phyloP scores from a whole-genome alignment of 1,284 basidiomycete species.

The Ustilago bromivora region DNA sequence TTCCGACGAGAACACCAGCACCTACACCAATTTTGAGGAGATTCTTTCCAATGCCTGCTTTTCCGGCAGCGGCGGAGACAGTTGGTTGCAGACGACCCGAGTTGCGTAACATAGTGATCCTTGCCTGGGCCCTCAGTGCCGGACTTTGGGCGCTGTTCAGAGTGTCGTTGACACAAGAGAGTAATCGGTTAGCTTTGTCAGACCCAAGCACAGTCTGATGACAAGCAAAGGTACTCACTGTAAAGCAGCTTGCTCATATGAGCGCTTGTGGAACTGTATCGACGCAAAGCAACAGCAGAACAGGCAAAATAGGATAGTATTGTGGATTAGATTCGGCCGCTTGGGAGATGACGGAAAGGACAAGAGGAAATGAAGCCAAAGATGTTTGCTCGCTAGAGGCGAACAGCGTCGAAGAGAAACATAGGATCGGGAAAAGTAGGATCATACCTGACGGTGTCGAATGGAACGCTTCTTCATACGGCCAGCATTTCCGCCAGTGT shows the following conservation, averaged over 20 bases:
- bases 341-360: neutral
- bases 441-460: conserved; percentile 45
- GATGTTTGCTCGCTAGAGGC: neutral
- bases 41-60: neutral
- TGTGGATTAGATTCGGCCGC: conserved; percentile 17
- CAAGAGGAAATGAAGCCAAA: neutral
- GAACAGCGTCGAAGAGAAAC: neutral
- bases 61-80: neutral
- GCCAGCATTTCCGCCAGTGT: conserved; percentile 3
- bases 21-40: conserved; percentile 11
- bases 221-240: conserved; percentile 15
- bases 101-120: conserved; percentile 6
- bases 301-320: neutral
- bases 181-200: neutral
- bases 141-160: conserved; percentile 18
- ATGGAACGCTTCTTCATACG: conserved; percentile 29
- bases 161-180: neutral
- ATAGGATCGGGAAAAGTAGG: neutral
- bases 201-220: neutral
- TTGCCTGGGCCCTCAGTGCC: conserved; percentile 16
- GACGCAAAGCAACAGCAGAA: conserved; percentile 8
- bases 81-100: neutral
- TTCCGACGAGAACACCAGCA: too few species aligned
- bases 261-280: conserved; percentile 24
- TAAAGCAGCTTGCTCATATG: conserved; percentile 4